Evolutionary conservation across 2,329 filamentous ascomycete genomes (phyloP).

Genomic region (Sodiomyces alkalinus): DNA sequence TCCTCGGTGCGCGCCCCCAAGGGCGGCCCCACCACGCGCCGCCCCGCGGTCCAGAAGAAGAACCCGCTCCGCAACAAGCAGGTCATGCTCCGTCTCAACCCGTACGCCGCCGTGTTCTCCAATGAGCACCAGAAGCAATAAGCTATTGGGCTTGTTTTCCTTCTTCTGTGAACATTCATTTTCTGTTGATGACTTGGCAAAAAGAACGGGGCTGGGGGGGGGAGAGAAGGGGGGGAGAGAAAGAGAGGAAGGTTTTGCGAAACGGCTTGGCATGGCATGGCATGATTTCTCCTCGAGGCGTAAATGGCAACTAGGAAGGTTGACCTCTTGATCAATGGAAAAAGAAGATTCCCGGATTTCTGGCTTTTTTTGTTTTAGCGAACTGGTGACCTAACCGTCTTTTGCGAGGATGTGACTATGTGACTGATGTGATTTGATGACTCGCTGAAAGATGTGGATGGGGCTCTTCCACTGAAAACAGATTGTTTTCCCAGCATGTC

Average conservation of each 20-base stretch:
- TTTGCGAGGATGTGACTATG: too few relatives aligned
- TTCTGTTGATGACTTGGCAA: conserved; percentile 4
- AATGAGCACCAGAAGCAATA: conserved; percentile 49
- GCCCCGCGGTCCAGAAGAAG: conserved; percentile 93
- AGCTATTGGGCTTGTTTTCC: too few relatives aligned
- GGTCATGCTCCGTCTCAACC: conserved; percentile 96
- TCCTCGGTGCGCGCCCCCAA: conserved; percentile 84
- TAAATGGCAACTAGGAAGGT: conserved; percentile 10
- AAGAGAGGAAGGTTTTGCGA: conserved; percentile 1
- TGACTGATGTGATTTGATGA: too few relatives aligned
- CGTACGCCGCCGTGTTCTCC: conserved; percentile 81
- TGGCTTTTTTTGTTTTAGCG: too few relatives aligned
- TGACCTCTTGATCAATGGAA: conserved; percentile 11
- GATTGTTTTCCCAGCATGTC: too few relatives aligned
- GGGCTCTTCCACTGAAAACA: too few relatives aligned
- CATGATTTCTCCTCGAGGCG: conserved; percentile 10
- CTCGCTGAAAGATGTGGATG: too few relatives aligned
- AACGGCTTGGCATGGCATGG: conserved; percentile 10
- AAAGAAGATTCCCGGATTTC: conserved; percentile 9
- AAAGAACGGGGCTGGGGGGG: conserved; percentile 8
- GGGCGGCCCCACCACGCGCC: conserved; percentile 82
- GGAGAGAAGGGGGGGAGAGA: too few relatives aligned
- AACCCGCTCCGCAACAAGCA: conserved; percentile 99
- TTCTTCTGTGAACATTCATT: background rate
- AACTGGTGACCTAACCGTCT: too few relatives aligned